These are phyloP conservation scores for Lactarius psammicola DNA, from an alignment of 768 basidiomycete genomes.

Conservation along the genomic window DNA sequence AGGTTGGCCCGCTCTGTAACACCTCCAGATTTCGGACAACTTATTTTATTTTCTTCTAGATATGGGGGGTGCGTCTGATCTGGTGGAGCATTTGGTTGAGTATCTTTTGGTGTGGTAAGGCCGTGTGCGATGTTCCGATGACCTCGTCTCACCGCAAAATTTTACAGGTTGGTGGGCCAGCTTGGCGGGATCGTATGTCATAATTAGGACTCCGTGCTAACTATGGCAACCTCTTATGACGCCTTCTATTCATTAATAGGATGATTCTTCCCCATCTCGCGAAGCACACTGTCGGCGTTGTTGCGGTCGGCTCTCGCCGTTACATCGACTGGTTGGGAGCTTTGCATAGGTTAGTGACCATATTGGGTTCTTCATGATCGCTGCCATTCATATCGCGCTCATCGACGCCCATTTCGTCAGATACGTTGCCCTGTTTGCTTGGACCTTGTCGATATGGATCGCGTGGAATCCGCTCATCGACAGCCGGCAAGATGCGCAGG, in stretches of 20 bases:
- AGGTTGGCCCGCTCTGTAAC: conserved; percentile 37
- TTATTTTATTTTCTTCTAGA: conserved; percentile 34
- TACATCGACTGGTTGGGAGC: conserved; percentile 80
- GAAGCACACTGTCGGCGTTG: conserved; percentile 64
- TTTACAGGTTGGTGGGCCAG: conserved; percentile 73
- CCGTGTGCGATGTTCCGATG: background rate
- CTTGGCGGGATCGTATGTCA: conserved; percentile 58
- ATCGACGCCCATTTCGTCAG: conserved; percentile 30
- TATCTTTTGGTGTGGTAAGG: conserved; percentile 68
- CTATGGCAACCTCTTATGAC: background rate
- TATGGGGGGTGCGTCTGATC: conserved; percentile 59
- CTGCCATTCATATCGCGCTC: conserved; percentile 28
- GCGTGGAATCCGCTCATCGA: conserved; percentile 70
- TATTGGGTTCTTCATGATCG: conserved; percentile 2
- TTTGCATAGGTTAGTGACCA: conserved; percentile 51
- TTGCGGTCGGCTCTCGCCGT: conserved; percentile 65
- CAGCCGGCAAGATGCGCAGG: conserved; percentile 37
- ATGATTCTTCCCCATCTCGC: conserved; percentile 50
- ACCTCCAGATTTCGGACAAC: background rate
- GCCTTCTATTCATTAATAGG: conserved; percentile 21
- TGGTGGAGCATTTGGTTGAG: conserved; percentile 88
- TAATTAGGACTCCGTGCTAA: conserved; percentile 6
- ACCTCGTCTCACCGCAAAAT: conserved; percentile 10
- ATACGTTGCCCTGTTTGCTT: conserved; percentile 66
- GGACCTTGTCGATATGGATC: conserved; percentile 67